Evolutionary conservation across 441 rosid genomes (phyloP).

Genomic region (Eruca vesicaria): DNA sequence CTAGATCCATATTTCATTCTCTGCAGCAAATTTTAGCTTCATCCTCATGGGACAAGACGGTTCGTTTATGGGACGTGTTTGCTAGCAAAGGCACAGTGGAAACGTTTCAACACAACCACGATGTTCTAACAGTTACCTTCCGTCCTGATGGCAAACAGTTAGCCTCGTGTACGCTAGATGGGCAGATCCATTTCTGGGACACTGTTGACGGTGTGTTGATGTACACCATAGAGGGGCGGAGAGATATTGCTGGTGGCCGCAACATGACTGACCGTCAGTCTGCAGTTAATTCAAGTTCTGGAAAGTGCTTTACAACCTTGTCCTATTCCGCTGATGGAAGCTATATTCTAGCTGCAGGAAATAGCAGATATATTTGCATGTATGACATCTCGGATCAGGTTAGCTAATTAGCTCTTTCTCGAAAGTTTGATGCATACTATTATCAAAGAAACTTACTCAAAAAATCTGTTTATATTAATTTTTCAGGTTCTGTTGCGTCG

Average conservation of each 20-base stretch:
- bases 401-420: conserved; percentile 26
- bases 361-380: conserved; percentile 95
- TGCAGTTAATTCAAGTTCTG: conserved; percentile 92
- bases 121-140: conserved; percentile 84
- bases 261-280: conserved; percentile 89
- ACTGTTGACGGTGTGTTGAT: conserved; percentile 81
- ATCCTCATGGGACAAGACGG: conserved; percentile 96
- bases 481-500: conserved; percentile 82
- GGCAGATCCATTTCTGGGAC: conserved; percentile 97
- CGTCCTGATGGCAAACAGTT: conserved; percentile 97
- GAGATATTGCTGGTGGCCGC: conserved; percentile 97
- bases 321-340: conserved; percentile 98
- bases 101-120: conserved; percentile 85
- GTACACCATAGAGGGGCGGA: conserved; percentile 95
- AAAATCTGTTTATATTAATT: not conserved
- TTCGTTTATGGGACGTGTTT: conserved; percentile 92
- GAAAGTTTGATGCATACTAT: conserved; percentile 3
- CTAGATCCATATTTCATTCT: conserved; percentile 1
- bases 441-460: conserved; percentile 2
- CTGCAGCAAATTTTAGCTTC: conserved; percentile 86
- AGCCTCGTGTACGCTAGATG: conserved; percentile 94
- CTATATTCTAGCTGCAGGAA: conserved; percentile 92
- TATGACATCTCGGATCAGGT: conserved; percentile 98
- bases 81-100: conserved; percentile 91
- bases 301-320: conserved; percentile 88